Base-by-base conservation (phyloP, 768 basidiomycete species). In the Mycena chlorophos region DNA sequence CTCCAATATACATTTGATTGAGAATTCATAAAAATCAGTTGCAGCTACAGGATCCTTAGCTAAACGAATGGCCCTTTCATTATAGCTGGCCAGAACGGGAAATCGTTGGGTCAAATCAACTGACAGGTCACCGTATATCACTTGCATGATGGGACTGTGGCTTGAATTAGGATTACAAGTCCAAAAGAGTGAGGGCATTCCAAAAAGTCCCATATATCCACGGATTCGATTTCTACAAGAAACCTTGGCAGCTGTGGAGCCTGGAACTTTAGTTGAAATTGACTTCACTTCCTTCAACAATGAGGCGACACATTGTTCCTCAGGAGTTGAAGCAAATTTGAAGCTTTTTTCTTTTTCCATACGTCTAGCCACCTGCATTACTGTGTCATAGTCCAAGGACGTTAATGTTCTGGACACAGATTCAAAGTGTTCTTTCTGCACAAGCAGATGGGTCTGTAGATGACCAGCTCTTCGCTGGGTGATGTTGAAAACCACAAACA, bases 1-100 rank as follows among this genome's bases (percentile, higher is more conserved):
- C 22, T 64, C 25, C 38, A 74, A 70, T 19, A 70, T 56, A 14
- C 52, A 54, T 0, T 26, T 3, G 4, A 71, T 59, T 8, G 40
- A 56, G 49, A 69, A 70, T 5, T 69, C 60, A 60, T 66, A 73
- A 48, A 72, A 72, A 5, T 72, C 65, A 1, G 68, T 68, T n/a
- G 68, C 73, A 1, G 70, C 66, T 17, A 73, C 70, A 40, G 73
- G 71, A 55, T 73, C 71, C 14, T 63, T 50, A 0, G 72, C 70
- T 0, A 74, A 25, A 0, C 65, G 34, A 0, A 65, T n/a, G 1
- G 71, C 69, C 3, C 67, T 54, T 19, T 61, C 52, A 31, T 5
- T 37, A 5, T 63, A 38, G 14, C 46, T 4, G 0, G 53, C 52
- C 1, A 74, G 13, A 0, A 29, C 0, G 0, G 73, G 72, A 47